Evolutionary conservation across 805 yeast species (phyloP).

Genomic region (Yamadazyma takamatsuzukensis): DNA sequence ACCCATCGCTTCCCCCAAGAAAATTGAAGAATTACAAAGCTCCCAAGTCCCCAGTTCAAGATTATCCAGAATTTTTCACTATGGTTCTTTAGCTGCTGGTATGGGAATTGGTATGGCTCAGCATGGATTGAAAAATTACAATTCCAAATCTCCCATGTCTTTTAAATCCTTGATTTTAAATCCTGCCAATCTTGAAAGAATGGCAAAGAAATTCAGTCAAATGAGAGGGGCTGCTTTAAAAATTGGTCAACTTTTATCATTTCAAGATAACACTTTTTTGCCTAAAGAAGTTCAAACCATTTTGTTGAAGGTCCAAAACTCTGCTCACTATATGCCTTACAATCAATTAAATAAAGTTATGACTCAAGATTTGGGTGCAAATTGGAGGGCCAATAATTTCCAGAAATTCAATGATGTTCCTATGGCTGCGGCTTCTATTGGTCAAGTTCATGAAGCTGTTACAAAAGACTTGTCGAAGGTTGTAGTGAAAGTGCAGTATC

Average conservation of each 20-base stretch:
- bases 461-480: slow-evolving; percentile 65
- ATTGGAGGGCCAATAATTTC: slow-evolving; percentile 71
- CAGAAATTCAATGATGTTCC: slow-evolving; percentile 81
- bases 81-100: slow-evolving; percentile 88
- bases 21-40: slow-evolving; percentile 41
- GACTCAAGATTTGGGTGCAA: slow-evolving; percentile 65
- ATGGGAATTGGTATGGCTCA: slow-evolving; percentile 80
- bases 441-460: slow-evolving; percentile 89
- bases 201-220: slow-evolving; percentile 81
- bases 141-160: slow-evolving; percentile 48
- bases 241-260: slow-evolving; percentile 94
- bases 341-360: slow-evolving; percentile 79
- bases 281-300: slow-evolving; percentile 84
- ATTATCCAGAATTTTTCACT: slow-evolving; percentile 86
- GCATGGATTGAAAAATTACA: slow-evolving; percentile 69
- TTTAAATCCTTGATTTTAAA: slow-evolving; percentile 63
- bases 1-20: slow-evolving; percentile 16
- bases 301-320: slow-evolving; percentile 80
- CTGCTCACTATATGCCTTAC: slow-evolving; percentile 96
- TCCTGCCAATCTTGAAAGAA: slow-evolving; percentile 79
- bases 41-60: slow-evolving; percentile 81
- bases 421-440: slow-evolving; percentile 92
- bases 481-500: slow-evolving; percentile 95
- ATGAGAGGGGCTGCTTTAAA: slow-evolving; percentile 99
- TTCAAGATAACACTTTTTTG: slow-evolving; percentile 82